These are phyloP conservation scores for Arachis hypogaea DNA, from an alignment of 306 rosid genomes.

Conservation along the genomic window DNA sequence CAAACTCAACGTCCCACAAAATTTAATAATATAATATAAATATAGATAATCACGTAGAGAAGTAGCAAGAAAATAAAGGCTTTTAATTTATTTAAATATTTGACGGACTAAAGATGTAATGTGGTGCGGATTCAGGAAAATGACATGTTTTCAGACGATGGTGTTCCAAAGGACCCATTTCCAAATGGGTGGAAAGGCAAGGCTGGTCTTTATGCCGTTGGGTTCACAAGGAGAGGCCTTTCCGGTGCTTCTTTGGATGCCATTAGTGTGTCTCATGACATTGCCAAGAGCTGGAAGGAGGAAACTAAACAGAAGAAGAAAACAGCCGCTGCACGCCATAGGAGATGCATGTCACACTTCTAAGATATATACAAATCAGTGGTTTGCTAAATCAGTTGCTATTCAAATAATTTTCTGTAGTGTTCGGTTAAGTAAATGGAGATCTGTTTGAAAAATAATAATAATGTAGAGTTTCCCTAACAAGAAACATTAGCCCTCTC, in stretches of 20 bases:
- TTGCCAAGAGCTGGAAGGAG: conserved; percentile 85
- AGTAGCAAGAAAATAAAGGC: too few species aligned
- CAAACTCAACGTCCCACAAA: too few species aligned
- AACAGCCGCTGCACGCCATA: conserved; percentile 68
- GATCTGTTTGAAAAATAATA: conserved; percentile 33
- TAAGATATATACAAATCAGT: conserved; percentile 19
- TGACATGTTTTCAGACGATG: conserved; percentile 77
- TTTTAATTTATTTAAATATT: background rate
- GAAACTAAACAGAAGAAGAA: conserved; percentile 71
- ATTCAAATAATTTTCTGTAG: too few species aligned
- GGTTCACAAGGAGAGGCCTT: conserved; percentile 87
- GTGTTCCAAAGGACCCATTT: conserved; percentile 74
- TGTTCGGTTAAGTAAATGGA: background rate
- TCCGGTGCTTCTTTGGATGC: conserved; percentile 93
- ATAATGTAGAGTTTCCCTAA: conserved; percentile 31
- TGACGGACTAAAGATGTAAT: conserved; percentile 26
- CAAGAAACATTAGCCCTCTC: conserved; percentile 60
- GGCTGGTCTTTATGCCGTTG: conserved; percentile 85
- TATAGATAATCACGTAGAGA: too few species aligned
- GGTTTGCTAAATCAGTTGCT: too few species aligned
- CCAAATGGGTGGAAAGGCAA: conserved; percentile 97
- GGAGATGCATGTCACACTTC: conserved; percentile 90
- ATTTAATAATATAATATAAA: too few species aligned
- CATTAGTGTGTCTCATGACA: conserved; percentile 82
- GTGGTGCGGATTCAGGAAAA: conserved; percentile 57